These are phyloP conservation scores for Coffea eugenioides DNA, from an alignment of 257 asterid genomes.

Conservation along the genomic window DNA sequence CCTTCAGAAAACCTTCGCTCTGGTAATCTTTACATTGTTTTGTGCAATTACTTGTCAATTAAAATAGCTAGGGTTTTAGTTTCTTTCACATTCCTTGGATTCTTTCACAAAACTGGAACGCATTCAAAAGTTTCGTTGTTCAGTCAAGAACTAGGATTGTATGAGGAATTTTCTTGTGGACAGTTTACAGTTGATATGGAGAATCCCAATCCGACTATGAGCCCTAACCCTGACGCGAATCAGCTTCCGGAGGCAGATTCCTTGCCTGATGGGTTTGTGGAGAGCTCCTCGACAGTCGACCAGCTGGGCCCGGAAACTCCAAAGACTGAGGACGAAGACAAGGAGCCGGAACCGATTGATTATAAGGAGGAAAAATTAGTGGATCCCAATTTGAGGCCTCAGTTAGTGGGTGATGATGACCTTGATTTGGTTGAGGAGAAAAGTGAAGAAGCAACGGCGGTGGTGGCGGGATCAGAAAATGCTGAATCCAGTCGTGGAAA, in stretches of 20 bases:
- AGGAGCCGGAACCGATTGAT: conserved; percentile 34
- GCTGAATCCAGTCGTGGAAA: conserved; percentile 9
- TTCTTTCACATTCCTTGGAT: neutral
- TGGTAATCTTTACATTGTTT: neutral
- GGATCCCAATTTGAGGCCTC: conserved; percentile 46
- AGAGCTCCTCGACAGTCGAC: conserved; percentile 45
- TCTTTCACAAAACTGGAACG: neutral
- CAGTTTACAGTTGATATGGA: conserved; percentile 53
- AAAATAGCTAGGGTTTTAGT: neutral
- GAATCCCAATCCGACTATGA: conserved; percentile 28
- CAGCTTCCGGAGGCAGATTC: conserved; percentile 91
- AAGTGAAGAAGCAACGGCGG: conserved; percentile 22
- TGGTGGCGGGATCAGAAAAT: neutral
- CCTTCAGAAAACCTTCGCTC: neutral
- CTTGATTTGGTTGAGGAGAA: conserved; percentile 19
- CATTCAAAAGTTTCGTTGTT: no score
- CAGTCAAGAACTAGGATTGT: no score
- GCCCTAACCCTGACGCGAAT: conserved; percentile 43
- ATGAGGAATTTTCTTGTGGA: neutral
- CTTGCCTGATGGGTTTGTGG: conserved; percentile 94
- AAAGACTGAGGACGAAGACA: conserved; percentile 26
- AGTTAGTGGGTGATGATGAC: conserved; percentile 44
- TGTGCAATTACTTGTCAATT: neutral
- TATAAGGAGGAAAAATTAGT: conserved; percentile 70
- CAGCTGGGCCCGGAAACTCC: conserved; percentile 25